Evolutionary conservation across 495 filamentous ascomycete genomes (phyloP).

Genomic region (Lasiosphaeris hirsuta): DNA sequence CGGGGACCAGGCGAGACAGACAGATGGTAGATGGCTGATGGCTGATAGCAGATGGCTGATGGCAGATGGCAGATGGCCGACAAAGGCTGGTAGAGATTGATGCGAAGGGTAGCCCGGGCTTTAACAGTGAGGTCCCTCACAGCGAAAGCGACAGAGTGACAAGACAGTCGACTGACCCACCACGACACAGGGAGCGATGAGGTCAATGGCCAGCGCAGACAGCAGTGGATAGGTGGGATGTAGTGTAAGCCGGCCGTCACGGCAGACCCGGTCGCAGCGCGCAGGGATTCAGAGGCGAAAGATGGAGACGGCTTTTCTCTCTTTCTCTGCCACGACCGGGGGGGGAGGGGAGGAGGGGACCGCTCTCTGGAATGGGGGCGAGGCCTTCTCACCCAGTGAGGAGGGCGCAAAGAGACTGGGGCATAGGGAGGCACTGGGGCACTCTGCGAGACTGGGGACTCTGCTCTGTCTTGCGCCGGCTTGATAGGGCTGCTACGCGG

Average conservation of each 20-base stretch:
- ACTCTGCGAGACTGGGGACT: background rate
- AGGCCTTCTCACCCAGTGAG: background rate
- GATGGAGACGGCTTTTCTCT: background rate
- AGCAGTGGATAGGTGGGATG: background rate
- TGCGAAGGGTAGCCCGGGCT: constrained; percentile 6
- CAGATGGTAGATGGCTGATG: background rate
- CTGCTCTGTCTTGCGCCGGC: background rate
- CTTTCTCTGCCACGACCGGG: background rate
- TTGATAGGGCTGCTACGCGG: constrained; percentile 15
- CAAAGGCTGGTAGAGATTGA: too few species aligned
- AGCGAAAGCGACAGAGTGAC: too few species aligned
- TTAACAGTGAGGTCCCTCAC: constrained; percentile 1
- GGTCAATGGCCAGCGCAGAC: constrained; percentile 4
- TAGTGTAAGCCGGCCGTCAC: constrained; percentile 8
- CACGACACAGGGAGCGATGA: constrained; percentile 4
- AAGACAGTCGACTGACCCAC: background rate
- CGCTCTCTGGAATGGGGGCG: background rate
- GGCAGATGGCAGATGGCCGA: background rate
- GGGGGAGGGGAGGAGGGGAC: background rate
- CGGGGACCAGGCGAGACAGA: background rate
- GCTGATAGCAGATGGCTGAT: background rate
- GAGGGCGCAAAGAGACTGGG: background rate
- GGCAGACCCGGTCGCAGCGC: background rate
- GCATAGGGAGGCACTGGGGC: too few species aligned
- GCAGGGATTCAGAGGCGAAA: constrained; percentile 12